A percentile compares a stretch with the other conserved stretches of the same genome.
phyloP scores from a whole-genome alignment of 2,329 filamentous ascomycete genomes.

The Didymella keratinophila region DNA sequence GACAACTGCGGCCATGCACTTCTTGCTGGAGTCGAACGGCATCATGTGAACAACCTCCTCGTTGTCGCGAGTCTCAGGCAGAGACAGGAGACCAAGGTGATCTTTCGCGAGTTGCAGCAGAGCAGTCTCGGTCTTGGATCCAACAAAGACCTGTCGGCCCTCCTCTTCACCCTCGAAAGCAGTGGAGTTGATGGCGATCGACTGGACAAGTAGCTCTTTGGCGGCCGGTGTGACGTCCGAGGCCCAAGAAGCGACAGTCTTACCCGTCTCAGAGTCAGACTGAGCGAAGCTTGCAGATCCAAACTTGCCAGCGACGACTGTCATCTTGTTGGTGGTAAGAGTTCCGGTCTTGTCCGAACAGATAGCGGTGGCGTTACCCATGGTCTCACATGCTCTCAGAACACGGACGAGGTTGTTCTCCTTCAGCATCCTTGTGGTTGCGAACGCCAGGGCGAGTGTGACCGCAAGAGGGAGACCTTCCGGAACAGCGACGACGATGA shows the following conservation, averaged over 20 bases:
- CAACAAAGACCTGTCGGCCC: constrained; percentile 61
- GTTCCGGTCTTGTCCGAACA: constrained; percentile 50
- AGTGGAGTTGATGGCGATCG: constrained; percentile 57
- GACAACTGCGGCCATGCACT: constrained; percentile 65
- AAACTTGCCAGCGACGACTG: constrained; percentile 51
- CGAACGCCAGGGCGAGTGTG: constrained; percentile 48
- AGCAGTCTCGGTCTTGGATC: constrained; percentile 66
- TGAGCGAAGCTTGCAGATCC: constrained; percentile 55
- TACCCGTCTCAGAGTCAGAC: constrained; percentile 57
- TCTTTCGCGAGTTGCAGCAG: constrained; percentile 61
- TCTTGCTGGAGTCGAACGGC: constrained; percentile 64
- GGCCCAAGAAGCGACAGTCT: constrained; percentile 52
- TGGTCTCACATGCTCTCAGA: constrained; percentile 46
- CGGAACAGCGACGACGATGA: constrained; percentile 54
- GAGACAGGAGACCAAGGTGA: constrained; percentile 60
- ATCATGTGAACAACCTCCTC: constrained; percentile 60
- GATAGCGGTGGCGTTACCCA: constrained; percentile 49
- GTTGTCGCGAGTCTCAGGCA: constrained; percentile 57
- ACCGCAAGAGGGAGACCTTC: constrained; percentile 51
- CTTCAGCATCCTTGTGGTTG: constrained; percentile 47
- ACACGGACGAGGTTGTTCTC: constrained; percentile 48
- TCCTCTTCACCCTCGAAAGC: constrained; percentile 58
- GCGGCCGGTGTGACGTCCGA: constrained; percentile 54
- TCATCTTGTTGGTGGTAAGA: constrained; percentile 53
- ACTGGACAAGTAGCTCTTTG: constrained; percentile 40